Percentiles rank a stretch among this genome's conserved stretches.
These are phyloP conservation scores for Fennellomyces sp. DNA, from an alignment of 371 early-diverging fungal species.

Conservation along the genomic window DNA sequence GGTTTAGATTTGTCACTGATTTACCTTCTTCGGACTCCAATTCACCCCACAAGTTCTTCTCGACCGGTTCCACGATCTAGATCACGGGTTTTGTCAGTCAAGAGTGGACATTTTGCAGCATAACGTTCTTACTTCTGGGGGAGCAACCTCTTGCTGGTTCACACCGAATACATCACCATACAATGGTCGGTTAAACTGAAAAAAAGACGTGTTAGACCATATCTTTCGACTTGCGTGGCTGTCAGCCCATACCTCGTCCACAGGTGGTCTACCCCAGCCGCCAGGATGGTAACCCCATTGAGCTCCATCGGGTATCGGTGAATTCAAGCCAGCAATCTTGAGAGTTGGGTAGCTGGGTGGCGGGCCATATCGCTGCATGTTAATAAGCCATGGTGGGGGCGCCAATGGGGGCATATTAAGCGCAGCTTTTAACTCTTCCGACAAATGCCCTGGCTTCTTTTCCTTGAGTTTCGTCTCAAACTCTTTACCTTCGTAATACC, in stretches of 20 bases:
- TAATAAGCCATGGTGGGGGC: constrained; percentile 98
- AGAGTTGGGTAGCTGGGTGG: constrained; percentile 95
- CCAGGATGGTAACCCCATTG: constrained; percentile 99
- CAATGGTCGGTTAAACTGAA: constrained; percentile 82
- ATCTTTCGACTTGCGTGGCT: not conserved
- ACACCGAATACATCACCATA: constrained; percentile 96
- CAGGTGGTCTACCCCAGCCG: constrained; percentile 98
- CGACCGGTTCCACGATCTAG: constrained; percentile 70
- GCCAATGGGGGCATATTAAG: constrained; percentile 90
- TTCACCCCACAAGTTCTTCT: constrained; percentile 84
- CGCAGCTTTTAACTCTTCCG: constrained; percentile 86
- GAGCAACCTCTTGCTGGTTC: constrained; percentile 45
- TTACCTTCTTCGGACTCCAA: constrained; percentile 67
- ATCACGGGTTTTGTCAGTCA: not conserved
- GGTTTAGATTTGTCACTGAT: not conserved
- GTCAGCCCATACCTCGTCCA: constrained; percentile 72
- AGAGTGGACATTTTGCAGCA: no score
- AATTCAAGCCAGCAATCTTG: constrained; percentile 95
- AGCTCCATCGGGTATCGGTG: constrained; percentile 97
- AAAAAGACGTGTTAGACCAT: not conserved
- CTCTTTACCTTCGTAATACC: constrained; percentile 97
- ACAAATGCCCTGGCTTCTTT: constrained; percentile 89
- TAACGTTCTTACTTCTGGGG: constrained; percentile 28
- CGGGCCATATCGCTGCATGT: constrained; percentile 98
- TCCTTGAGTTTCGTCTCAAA: constrained; percentile 88